A percentile compares a stretch with the other conserved stretches of the same genome.
Evolutionary conservation across 1,139 yeast species (phyloP).

Genomic region (Scheffersomyces lignicola): DNA sequence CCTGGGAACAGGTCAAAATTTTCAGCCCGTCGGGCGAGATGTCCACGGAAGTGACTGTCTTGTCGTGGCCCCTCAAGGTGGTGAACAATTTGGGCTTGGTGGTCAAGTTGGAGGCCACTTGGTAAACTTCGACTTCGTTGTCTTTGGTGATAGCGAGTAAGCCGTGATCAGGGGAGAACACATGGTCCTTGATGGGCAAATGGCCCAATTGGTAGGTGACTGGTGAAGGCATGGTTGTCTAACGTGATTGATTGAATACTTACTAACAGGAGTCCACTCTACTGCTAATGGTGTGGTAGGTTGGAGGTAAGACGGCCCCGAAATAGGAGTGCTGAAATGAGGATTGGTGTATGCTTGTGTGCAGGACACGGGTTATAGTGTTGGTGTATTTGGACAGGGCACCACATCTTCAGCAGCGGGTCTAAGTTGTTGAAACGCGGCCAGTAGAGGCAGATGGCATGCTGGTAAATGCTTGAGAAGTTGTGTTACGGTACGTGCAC

Average conservation of each 20-base stretch:
- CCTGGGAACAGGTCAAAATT: slow-evolving; percentile 96
- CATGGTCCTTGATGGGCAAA: slow-evolving; percentile 87
- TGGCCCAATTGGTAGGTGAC: slow-evolving; percentile 68
- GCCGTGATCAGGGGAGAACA: slow-evolving; percentile 69
- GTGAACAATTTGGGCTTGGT: slow-evolving; percentile 55
- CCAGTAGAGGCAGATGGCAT: no score
- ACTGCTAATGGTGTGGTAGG: slow-evolving; percentile 21
- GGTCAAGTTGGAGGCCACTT: slow-evolving; percentile 34
- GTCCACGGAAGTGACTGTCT: slow-evolving; percentile 92
- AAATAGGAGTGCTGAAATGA: no score
- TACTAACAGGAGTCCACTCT: slow-evolving; percentile 34
- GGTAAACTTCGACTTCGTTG: slow-evolving; percentile 73
- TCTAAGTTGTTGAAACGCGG: no score
- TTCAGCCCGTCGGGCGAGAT: slow-evolving; percentile 79
- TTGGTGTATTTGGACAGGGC: no score
- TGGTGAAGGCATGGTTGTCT: slow-evolving; percentile 25
- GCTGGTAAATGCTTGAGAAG: no score
- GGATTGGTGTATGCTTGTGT: no score
- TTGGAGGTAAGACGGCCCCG: slow-evolving; percentile 2
- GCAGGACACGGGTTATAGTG: no score
- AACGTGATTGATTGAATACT: no score
- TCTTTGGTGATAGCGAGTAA: slow-evolving; percentile 82
- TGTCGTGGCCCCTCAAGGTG: slow-evolving; percentile 81
- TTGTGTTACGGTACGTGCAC: no score
- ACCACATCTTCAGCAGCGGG: no score